Percentiles rank a stretch among this genome's conserved stretches.
Conservation (phyloP, 2,329 filamentous ascomycete genomes). For the Shiraia bambusicola region DNA sequence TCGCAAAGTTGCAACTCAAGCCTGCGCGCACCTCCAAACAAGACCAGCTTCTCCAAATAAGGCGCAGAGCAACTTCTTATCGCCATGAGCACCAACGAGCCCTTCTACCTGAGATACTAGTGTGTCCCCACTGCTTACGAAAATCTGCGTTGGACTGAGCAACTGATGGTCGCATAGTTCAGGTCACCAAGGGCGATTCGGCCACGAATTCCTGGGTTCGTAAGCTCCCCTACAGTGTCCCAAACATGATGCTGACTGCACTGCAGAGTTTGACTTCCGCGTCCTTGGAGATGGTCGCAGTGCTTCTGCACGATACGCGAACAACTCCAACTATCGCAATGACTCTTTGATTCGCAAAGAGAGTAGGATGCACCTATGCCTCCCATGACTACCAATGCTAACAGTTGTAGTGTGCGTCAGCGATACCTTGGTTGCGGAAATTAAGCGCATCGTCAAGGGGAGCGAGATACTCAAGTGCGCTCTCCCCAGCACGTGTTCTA, state of each 20-base stretch:
- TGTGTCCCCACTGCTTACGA: slow-evolving; percentile 55
- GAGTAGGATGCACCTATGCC: slow-evolving; percentile 62
- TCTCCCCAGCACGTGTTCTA: no score
- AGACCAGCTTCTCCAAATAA: neutral
- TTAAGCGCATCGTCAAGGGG: slow-evolving; percentile 94
- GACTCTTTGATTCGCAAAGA: slow-evolving; percentile 99
- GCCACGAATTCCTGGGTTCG: slow-evolving; percentile 94
- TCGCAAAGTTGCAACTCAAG: neutral
- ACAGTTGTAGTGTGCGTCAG: slow-evolving; percentile 82
- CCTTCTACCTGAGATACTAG: slow-evolving; percentile 98
- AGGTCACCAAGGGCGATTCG: slow-evolving; percentile 94
- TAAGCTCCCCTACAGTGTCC: neutral
- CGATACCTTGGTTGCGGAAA: slow-evolving; percentile 84
- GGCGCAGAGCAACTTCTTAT: slow-evolving; percentile 7
- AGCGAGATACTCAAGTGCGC: slow-evolving; percentile 94
- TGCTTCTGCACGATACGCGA: slow-evolving; percentile 92
- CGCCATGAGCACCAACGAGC: slow-evolving; percentile 72
- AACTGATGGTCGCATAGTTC: slow-evolving; percentile 62
- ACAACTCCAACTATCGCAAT: slow-evolving; percentile 99
- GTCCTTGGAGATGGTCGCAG: slow-evolving; percentile 90
- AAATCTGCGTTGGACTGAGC: neutral
- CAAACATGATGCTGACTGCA: slow-evolving; percentile 9
- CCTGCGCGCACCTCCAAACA: neutral
- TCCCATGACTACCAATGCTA: slow-evolving; percentile 1
- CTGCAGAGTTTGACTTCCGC: slow-evolving; percentile 89